Conservation (phyloP, 352 stramenopile species). For the Peronosclerospora sorghi region DNA sequence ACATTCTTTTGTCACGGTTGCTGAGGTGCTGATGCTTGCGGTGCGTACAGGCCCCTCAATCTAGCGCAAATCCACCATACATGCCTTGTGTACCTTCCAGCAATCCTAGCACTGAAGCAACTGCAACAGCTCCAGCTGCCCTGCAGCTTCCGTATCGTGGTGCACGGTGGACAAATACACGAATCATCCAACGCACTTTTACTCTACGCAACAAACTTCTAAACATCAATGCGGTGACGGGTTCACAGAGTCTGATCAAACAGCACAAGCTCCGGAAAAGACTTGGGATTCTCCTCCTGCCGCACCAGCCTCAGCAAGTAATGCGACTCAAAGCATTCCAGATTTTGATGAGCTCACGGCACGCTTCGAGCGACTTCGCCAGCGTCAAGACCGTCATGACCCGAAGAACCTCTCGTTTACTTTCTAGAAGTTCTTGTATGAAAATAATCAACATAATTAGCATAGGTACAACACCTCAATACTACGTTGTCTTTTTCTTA, state of each 20-base stretch:
- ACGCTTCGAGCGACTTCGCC: conserved; percentile 85
- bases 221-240: conserved; percentile 9
- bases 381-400: conserved; percentile 53
- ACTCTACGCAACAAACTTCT: conserved; percentile 10
- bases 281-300: conserved; percentile 2
- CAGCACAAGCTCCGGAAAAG: neutral
- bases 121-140: conserved; percentile 4
- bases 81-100: conserved; percentile 31
- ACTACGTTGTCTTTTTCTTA: too few relatives aligned
- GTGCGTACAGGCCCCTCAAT: conserved; percentile 27
- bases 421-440: conserved; percentile 30
- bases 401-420: conserved; percentile 49
- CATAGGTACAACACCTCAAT: too few relatives aligned
- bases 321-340: conserved; percentile 28
- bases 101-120: conserved; percentile 11
- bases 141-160: conserved; percentile 19
- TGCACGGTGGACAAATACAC: conserved; percentile 27
- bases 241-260: too few relatives aligned
- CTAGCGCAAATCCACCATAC: conserved; percentile 31
- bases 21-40: neutral
- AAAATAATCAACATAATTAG: neutral
- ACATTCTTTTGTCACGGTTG: neutral
- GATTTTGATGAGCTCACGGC: conserved; percentile 91
- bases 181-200: conserved; percentile 29
- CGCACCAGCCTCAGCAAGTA: conserved; percentile 10